phyloP scores from a whole-genome alignment of 129 eudicot species.

The Mikania micrantha region DNA sequence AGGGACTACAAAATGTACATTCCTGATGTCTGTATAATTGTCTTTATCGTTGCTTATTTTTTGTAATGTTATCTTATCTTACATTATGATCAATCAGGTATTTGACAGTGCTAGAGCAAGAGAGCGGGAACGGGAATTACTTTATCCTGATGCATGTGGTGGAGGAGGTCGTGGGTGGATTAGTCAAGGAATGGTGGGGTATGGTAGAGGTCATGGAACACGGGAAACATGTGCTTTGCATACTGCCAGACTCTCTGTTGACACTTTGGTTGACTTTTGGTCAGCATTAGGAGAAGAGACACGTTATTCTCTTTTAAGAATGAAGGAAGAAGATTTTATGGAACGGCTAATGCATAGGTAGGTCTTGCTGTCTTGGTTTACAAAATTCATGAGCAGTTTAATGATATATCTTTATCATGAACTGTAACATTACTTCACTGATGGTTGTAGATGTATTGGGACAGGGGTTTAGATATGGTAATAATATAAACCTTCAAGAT shows the following conservation, averaged over 20 bases:
- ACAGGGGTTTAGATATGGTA: not conserved
- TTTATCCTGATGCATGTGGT: slow-evolving; percentile 99
- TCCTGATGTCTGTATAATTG: not conserved
- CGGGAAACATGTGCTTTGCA: slow-evolving; percentile 97
- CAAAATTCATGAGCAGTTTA: not conserved
- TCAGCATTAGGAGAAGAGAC: slow-evolving; percentile 95
- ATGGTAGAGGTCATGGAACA: slow-evolving; percentile 93
- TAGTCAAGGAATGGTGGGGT: slow-evolving; percentile 81
- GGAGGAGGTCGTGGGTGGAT: slow-evolving; percentile 98
- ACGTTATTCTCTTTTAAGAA: slow-evolving; percentile 70
- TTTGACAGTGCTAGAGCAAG: slow-evolving; percentile 93
- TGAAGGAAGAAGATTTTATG: slow-evolving; percentile 98
- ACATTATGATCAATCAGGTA: slow-evolving; percentile 48
- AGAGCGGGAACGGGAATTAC: slow-evolving; percentile 87
- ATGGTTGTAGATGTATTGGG: not conserved
- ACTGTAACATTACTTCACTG: not conserved
- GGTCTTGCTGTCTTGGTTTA: slow-evolving; percentile 7
- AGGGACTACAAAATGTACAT: slow-evolving; percentile 83
- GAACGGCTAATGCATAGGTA: slow-evolving; percentile 92
- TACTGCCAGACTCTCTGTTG: slow-evolving; percentile 92
- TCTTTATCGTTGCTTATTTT: not conserved
- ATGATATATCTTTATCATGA: slow-evolving; percentile 5
- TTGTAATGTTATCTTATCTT: not conserved
- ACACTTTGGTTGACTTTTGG: slow-evolving; percentile 97
- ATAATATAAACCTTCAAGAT: not conserved